These are phyloP conservation scores for Cardamine resedifolia DNA, from an alignment of 345 rosid genomes.

Conservation along the genomic window DNA sequence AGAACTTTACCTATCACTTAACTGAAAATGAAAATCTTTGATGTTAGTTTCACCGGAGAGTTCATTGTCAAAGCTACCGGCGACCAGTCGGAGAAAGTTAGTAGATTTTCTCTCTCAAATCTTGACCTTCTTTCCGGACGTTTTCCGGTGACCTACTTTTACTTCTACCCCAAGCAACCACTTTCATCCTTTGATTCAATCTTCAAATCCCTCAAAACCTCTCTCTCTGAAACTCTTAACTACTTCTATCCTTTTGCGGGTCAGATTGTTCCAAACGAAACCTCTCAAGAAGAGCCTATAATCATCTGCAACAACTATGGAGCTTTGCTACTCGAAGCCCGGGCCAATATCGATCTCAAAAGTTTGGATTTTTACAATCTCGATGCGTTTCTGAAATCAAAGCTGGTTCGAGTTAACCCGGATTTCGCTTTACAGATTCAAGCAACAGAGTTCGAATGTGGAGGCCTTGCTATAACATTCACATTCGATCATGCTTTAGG, in stretches of 20 bases:
- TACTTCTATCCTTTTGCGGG: conserved; percentile 77
- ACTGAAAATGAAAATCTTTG: conserved; percentile 35
- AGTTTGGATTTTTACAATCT: conserved; percentile 59
- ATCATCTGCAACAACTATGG: conserved; percentile 73
- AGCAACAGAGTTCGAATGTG: conserved; percentile 55
- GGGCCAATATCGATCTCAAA: conserved; percentile 50
- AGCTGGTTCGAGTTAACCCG: conserved; percentile 47
- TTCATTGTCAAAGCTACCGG: conserved; percentile 52
- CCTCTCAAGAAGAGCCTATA: conserved; percentile 54
- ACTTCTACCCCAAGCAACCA: conserved; percentile 52
- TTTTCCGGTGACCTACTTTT: conserved; percentile 77
- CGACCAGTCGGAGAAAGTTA: conserved; percentile 33
- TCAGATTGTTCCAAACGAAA: conserved; percentile 50
- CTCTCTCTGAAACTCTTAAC: conserved; percentile 56
- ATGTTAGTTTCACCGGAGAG: conserved; percentile 45
- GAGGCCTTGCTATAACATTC: conserved; percentile 68
- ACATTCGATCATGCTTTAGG: conserved; percentile 89
- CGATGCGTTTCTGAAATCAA: conserved; percentile 48
- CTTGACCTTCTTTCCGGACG: conserved; percentile 92
- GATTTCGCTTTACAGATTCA: conserved; percentile 64
- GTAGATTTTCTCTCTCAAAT: conserved; percentile 57
- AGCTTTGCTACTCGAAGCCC: conserved; percentile 54
- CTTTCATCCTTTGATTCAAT: conserved; percentile 33
- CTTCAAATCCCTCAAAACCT: conserved; percentile 44
- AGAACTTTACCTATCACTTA: background rate